Evolutionary conservation across 306 rosid genomes (phyloP), one percentile per base, ranked within the genome.

Genomic region (Abrus pulchellus): DNA sequence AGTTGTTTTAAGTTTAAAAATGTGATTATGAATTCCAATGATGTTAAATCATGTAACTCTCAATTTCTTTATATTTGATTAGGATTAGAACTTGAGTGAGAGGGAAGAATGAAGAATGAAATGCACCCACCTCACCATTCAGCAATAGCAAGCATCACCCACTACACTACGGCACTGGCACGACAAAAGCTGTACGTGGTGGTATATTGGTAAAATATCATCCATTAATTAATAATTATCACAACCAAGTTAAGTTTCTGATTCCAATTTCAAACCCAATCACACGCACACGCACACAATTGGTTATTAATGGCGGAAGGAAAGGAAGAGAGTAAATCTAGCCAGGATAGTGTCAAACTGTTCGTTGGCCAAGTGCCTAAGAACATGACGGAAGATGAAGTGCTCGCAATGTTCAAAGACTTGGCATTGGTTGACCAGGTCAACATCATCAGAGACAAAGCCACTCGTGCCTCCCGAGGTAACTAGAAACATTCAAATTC

Each of bases 301-400:
- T 2, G 3, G 3, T 44, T 8, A 82, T 86, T 88, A 77, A 96
- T 93, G 99, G 98, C 99, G 90, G 99, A 93, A 71, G 89, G 67
- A 82, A 90, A 86, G 88, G 91, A 89, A 76, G 98, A 95, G 92
- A 81, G 94, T 32, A 83, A 80, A 72, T 79, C 91, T 64, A 85
- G 87, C 82, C 97, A 96, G 65, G 98, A 96, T 70, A 88, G 97
- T 86, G 99, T 96, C 89, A 96, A 96, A 82, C 94, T 96, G 61
- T 96, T 96, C 77, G 99, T 93, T 0, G 99, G 99, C 30, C 99
- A 96, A 88, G 99, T 96, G 44, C 99, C 99, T 63, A 96, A 96
- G 87, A 89, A 88, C 84, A 90, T 93, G 97, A 87, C 91, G 43
- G 99, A 96, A 87, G 86, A 86, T 55, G 97, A 96, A 64, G 91